These are phyloP conservation scores for Eleusine coracana DNA, from an alignment of 176 grass and related monocot genomes.

Conservation along the genomic window DNA sequence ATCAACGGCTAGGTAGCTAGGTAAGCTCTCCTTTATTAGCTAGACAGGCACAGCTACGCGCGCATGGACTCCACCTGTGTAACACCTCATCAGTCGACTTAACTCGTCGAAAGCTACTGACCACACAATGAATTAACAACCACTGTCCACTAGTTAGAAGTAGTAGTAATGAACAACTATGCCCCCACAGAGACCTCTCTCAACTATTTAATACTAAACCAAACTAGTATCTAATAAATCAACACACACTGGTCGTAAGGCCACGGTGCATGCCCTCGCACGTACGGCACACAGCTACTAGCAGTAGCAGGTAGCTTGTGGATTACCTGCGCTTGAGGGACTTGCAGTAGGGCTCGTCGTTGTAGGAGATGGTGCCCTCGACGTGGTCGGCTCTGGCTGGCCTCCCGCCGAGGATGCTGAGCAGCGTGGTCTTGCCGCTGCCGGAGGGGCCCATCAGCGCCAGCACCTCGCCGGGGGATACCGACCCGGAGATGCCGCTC, in stretches of 20 bases:
- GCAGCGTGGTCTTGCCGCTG: slow-evolving; percentile 93
- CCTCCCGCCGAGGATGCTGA: slow-evolving; percentile 89
- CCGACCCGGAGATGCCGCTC: slow-evolving; percentile 78
- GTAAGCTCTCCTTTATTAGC: slow-evolving; percentile 28
- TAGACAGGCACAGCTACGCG: background rate
- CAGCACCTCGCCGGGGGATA: slow-evolving; percentile 77
- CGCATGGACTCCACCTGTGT: slow-evolving; percentile 31
- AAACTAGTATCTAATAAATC: background rate
- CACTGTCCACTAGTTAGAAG: background rate
- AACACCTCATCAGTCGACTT: slow-evolving; percentile 25
- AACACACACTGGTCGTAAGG: background rate
- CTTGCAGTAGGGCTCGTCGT: slow-evolving; percentile 78
- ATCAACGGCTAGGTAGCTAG: slow-evolving; percentile 20
- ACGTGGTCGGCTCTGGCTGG: slow-evolving; percentile 30
- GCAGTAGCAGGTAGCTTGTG: too few relatives aligned
- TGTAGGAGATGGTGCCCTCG: slow-evolving; percentile 77
- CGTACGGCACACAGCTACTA: background rate
- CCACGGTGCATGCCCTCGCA: background rate
- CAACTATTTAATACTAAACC: background rate
- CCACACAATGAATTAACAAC: slow-evolving; percentile 3
- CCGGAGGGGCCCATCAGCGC: slow-evolving; percentile 95
- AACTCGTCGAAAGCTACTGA: slow-evolving; percentile 33
- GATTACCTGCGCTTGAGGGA: slow-evolving; percentile 90
- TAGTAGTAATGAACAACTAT: background rate
- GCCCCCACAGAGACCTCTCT: slow-evolving; percentile 4